A percentile compares a stretch with the other conserved stretches of the same genome.
Conservation (phyloP, 2,329 filamentous ascomycete species). For the Lecanicillium sp. region DNA sequence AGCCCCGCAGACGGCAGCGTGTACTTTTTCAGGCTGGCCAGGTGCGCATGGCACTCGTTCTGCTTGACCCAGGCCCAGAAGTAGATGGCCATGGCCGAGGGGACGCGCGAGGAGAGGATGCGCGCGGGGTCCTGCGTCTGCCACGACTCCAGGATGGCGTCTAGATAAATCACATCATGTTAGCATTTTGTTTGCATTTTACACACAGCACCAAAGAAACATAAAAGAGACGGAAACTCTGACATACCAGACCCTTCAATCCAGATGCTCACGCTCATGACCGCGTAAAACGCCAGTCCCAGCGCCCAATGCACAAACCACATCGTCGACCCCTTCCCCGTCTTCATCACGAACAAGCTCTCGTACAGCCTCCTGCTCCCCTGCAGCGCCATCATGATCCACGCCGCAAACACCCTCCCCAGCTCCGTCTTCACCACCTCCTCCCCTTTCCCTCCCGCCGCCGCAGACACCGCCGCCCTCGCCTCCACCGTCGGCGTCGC, state of each 20-base stretch:
- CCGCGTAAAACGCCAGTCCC: constrained; percentile 70
- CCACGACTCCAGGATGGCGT: constrained; percentile 30
- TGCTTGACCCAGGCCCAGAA: constrained; percentile 66
- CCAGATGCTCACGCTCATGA: constrained; percentile 73
- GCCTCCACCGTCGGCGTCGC: constrained; percentile 23
- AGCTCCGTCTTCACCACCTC: constrained; percentile 40
- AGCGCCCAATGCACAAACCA: constrained; percentile 77
- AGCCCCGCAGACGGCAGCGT: constrained; percentile 67
- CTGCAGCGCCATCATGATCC: constrained; percentile 70
- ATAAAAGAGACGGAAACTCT: not conserved
- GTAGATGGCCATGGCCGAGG: constrained; percentile 56
- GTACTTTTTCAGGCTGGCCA: constrained; percentile 72
- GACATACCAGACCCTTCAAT: constrained; percentile 68
- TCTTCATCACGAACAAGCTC: constrained; percentile 57
- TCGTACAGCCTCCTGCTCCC: constrained; percentile 72
- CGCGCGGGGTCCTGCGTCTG: constrained; percentile 16
- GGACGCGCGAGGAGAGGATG: constrained; percentile 21
- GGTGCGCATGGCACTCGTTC: constrained; percentile 64
- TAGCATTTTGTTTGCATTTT: too few relatives aligned
- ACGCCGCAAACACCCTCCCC: constrained; percentile 59
- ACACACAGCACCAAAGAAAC: not conserved
- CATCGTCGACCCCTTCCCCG: constrained; percentile 63
- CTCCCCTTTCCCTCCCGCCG: not conserved
- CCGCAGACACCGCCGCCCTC: not conserved
- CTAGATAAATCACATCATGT: constrained; percentile 18